Conservation (phyloP, 2,329 filamentous ascomycete genomes). For the Neonectria faginata region DNA sequence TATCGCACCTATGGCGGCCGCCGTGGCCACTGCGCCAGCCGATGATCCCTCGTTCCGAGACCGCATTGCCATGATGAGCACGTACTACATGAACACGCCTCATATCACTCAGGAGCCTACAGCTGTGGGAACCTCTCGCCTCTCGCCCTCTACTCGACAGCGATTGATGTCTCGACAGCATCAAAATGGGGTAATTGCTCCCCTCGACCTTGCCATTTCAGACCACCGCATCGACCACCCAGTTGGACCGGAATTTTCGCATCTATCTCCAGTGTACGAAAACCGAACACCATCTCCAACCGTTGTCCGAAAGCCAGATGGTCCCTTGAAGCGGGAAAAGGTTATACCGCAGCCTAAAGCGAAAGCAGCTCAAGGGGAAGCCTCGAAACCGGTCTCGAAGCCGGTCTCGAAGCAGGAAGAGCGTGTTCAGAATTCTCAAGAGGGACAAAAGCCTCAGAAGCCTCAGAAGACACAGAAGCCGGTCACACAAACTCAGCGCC, state of each 20-base stretch:
- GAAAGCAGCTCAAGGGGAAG: constrained; percentile 36
- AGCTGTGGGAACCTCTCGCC: constrained; percentile 44
- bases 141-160: constrained; percentile 52
- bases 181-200: constrained; percentile 64
- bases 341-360: constrained; percentile 34
- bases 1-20: constrained; percentile 33
- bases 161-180: constrained; percentile 55
- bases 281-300: constrained; percentile 78
- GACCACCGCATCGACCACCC: constrained; percentile 55
- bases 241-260: constrained; percentile 56
- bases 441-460: constrained; percentile 40
- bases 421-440: constrained; percentile 25
- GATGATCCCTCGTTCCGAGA: constrained; percentile 58
- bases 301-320: constrained; percentile 65
- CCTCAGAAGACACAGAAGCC: constrained; percentile 46
- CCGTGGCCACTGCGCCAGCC: constrained; percentile 33
- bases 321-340: constrained; percentile 46
- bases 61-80: constrained; percentile 55
- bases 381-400: constrained; percentile 30
- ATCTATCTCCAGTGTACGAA: constrained; percentile 81
- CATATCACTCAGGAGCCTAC: constrained; percentile 49
- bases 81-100: constrained; percentile 46
- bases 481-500: constrained; percentile 45
- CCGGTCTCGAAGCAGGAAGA: constrained; percentile 21
- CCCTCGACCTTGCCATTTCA: constrained; percentile 66